Evolutionary conservation across 1,139 yeast genomes (phyloP).

Genomic region (Pichia sp.): DNA sequence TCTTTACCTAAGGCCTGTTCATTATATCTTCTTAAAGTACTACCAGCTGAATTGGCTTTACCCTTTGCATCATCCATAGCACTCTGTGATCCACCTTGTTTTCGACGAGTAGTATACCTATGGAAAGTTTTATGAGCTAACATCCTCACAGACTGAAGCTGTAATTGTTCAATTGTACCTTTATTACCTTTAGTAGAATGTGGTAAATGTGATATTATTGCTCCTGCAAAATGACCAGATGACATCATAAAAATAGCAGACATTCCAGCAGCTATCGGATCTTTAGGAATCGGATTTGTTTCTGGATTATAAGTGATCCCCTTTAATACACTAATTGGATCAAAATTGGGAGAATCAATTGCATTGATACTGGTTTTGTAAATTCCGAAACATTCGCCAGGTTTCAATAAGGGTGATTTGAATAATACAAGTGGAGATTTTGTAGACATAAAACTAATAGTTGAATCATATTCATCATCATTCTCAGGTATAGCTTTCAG

Average conservation of each 20-base stretch:
- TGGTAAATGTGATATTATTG: slow-evolving; percentile 70
- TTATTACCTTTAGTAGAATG: slow-evolving; percentile 48
- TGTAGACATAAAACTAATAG: slow-evolving; percentile 50
- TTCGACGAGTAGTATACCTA: slow-evolving; percentile 90
- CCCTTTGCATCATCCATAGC: slow-evolving; percentile 90
- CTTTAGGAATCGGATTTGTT: slow-evolving; percentile 11
- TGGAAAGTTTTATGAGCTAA: slow-evolving; percentile 82
- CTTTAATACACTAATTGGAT: slow-evolving; percentile 34
- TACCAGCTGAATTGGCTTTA: slow-evolving; percentile 95
- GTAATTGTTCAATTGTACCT: slow-evolving; percentile 37
- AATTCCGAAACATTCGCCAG: slow-evolving; percentile 46
- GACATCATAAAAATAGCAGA: slow-evolving; percentile 91
- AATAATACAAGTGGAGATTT: slow-evolving; percentile 58
- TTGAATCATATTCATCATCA: slow-evolving; percentile 32
- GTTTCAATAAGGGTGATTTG: slow-evolving; percentile 37
- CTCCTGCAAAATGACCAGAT: slow-evolving; percentile 98
- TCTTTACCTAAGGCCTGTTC: slow-evolving; percentile 79
- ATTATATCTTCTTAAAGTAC: slow-evolving; percentile 79
- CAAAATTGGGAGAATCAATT: slow-evolving; percentile 21
- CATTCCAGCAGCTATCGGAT: slow-evolving; percentile 25
- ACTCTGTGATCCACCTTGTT: slow-evolving; percentile 96
- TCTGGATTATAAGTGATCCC: slow-evolving; percentile 1
- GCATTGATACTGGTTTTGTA: slow-evolving; percentile 60
- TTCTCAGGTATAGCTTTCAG: slow-evolving; percentile 3
- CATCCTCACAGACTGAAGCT: slow-evolving; percentile 57